Base-by-base conservation (phyloP, 1,284 basidiomycete species). In the Ustilago tritici region DNA sequence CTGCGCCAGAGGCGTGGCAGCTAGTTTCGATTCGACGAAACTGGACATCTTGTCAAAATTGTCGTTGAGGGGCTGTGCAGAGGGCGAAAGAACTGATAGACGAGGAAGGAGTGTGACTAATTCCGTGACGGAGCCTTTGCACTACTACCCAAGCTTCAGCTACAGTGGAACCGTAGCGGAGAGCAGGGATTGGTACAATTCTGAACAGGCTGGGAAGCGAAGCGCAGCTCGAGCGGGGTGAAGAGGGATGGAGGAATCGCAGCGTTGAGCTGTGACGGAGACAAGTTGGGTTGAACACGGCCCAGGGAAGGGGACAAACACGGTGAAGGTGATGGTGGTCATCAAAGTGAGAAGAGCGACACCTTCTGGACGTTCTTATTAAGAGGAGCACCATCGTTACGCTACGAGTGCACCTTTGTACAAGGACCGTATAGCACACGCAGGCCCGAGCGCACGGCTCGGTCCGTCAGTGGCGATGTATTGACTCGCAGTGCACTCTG, bases 261-360 rank as follows among this genome's bases (percentile, higher is more conserved):
- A 75, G 67, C 63, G 67, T 70, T 75, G 72, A 75, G 72, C 72
- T 66, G 70, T 58, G 67, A 63, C 4, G 38, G 19, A 34, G 31
- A 14, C 32, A n/a, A 35, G 34, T n/a, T 58, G 58, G 54, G 70
- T 73, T 73, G 70, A 73, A 65, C 65, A 65, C 59, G 36, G 32
- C 46, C 61, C 50, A 31, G 19, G 6, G 28, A 35, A 55, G 56
- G 57, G 69, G 63, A 65, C 68, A 55, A 58, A 57, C 60, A 67
- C 50, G 31, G 40, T 9, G 1, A 32, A 19, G 53, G 58, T 56
- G 61, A 34, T 60, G 67, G 57, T 73, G 61, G 65, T 60, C 40
- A 36, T 9, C 14, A 19, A 32, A 38, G 32, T 23, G 9, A 31
- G 35, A 41, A 28, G 46, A 11, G 3, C 15, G 31, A 53, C 49